Percentiles rank a stretch among this genome's conserved stretches.
These are phyloP conservation scores for Skeletonema menzelii DNA, from an alignment of 108 stramenopile genomes.

Conservation along the genomic window DNA sequence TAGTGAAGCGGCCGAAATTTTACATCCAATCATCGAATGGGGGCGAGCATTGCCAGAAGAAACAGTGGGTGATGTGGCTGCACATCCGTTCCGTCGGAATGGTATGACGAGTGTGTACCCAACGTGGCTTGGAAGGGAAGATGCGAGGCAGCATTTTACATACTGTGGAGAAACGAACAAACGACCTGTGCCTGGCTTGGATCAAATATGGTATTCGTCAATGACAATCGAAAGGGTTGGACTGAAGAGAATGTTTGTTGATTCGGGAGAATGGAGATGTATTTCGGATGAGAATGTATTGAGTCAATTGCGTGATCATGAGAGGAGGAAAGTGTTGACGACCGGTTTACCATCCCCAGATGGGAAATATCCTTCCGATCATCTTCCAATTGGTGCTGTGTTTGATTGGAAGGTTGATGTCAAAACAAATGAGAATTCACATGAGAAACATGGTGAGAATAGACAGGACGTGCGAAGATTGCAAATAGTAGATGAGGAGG, in stretches of 20 bases:
- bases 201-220: slow-evolving; percentile 59
- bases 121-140: slow-evolving; percentile 29
- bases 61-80: slow-evolving; percentile 28
- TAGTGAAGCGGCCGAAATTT: slow-evolving; percentile 34
- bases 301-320: slow-evolving; percentile 18
- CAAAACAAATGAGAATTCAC: neutral
- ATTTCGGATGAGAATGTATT: slow-evolving; percentile 11
- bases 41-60: slow-evolving; percentile 48
- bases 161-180: slow-evolving; percentile 29
- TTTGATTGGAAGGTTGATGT: slow-evolving; percentile 46
- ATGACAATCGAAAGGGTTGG: slow-evolving; percentile 36
- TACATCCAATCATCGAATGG: slow-evolving; percentile 57
- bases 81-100: slow-evolving; percentile 54
- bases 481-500: slow-evolving; percentile 26
- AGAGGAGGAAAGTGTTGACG: slow-evolving; percentile 23
- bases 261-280: slow-evolving; percentile 29
- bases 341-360: slow-evolving; percentile 43
- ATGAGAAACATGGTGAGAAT: neutral
- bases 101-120: slow-evolving; percentile 51
- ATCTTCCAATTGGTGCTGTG: slow-evolving; percentile 49
- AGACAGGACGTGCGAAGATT: slow-evolving; percentile 4
- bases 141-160: slow-evolving; percentile 49
- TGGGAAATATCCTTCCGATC: slow-evolving; percentile 44
- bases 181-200: slow-evolving; percentile 48
- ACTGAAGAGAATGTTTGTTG: slow-evolving; percentile 36